phyloP scores from a whole-genome alignment of 768 basidiomycete genomes.

The Agrocybe pediades region DNA sequence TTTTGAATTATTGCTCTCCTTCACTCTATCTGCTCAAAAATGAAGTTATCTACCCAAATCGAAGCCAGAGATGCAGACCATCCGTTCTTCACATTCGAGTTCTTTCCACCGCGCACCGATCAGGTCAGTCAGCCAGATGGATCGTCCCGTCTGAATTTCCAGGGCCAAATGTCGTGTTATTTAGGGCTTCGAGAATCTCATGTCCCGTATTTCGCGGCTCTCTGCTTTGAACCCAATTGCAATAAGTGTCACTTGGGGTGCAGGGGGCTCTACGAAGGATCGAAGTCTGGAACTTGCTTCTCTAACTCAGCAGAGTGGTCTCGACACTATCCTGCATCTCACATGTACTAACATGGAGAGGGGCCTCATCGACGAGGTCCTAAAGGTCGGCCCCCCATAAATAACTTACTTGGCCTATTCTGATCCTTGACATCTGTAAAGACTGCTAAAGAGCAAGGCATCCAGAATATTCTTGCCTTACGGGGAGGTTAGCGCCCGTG shows the following conservation, averaged over 20 bases:
- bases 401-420: background rate
- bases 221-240: conserved; percentile 78
- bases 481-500: conserved; percentile 78
- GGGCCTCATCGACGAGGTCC: conserved; percentile 83
- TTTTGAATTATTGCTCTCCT: background rate
- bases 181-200: conserved; percentile 89
- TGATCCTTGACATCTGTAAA: conserved; percentile 24
- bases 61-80: conserved; percentile 34
- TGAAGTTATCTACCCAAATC: conserved; percentile 81
- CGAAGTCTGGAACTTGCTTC: conserved; percentile 86
- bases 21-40: conserved; percentile 21
- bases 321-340: conserved; percentile 91
- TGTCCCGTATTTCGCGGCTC: conserved; percentile 84
- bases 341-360: conserved; percentile 97
- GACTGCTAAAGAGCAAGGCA: conserved; percentile 80
- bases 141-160: background rate
- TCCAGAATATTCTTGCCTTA: conserved; percentile 89
- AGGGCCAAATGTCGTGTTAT: background rate
- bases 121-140: conserved; percentile 47
- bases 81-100: conserved; percentile 95
- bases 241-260: conserved; percentile 96
- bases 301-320: conserved; percentile 69
- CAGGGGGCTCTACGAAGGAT: conserved; percentile 90
- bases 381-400: conserved; percentile 61
- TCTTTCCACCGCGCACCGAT: conserved; percentile 95